phyloP scores from a whole-genome alignment of 257 asterid species.

The Handroanthus guayacan region DNA sequence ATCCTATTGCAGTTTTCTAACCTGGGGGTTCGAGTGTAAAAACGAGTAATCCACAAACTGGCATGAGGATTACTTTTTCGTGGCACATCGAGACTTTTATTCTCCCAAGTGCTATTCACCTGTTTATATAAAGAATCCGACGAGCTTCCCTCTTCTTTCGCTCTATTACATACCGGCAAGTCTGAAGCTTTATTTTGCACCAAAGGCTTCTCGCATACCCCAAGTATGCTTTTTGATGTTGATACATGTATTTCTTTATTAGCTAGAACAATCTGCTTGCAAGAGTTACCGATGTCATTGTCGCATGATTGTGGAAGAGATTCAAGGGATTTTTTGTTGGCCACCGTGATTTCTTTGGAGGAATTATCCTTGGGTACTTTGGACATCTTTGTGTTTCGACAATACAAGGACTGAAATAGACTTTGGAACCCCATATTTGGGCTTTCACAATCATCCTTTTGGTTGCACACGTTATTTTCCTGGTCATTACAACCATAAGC shows the following conservation, averaged over 20 bases:
- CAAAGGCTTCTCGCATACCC: constrained; percentile 35
- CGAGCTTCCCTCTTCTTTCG: constrained; percentile 27
- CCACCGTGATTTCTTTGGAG: constrained; percentile 31
- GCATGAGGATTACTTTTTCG: constrained; percentile 43
- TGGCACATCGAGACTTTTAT: constrained; percentile 33
- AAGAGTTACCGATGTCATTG: constrained; percentile 29
- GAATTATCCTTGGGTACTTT: constrained; percentile 37
- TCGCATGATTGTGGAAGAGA: constrained; percentile 22
- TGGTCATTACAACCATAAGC: constrained; percentile 31
- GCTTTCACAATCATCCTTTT: constrained; percentile 33
- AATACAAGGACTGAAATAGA: constrained; percentile 60
- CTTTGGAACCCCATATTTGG: constrained; percentile 51
- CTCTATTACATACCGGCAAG: constrained; percentile 18
- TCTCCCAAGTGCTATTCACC: constrained; percentile 31
- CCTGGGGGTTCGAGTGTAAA: constrained; percentile 42
- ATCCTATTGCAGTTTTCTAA: constrained; percentile 38
- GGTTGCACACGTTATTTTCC: constrained; percentile 31
- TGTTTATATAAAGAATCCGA: constrained; percentile 37
- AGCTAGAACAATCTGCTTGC: constrained; percentile 38
- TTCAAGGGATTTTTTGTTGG: constrained; percentile 23
- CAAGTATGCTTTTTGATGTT: constrained; percentile 13
- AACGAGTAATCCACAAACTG: constrained; percentile 78
- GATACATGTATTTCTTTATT: constrained; percentile 33
- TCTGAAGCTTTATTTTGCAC: constrained; percentile 40
- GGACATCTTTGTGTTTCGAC: constrained; percentile 34